Conservation (phyloP, 768 basidiomycete genomes). For the Boletus coccyginus region DNA sequence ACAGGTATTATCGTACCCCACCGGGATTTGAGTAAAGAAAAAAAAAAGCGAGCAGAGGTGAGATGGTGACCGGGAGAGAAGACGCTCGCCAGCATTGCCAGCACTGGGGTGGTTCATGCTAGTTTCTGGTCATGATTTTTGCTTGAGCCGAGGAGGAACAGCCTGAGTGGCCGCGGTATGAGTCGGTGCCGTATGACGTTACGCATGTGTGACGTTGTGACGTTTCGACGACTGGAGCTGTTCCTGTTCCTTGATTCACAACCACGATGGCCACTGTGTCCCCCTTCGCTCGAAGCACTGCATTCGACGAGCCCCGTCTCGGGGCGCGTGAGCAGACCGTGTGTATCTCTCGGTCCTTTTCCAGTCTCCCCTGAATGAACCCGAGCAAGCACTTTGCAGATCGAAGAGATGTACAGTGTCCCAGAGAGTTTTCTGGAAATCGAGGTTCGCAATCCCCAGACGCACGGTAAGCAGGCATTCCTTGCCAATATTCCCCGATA, state of each 20-base stretch:
- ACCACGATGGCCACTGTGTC: slow-evolving; percentile 40
- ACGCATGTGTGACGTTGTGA: slow-evolving; percentile 23
- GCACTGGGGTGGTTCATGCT: no score
- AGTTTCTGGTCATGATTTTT: no score
- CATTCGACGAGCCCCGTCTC: slow-evolving; percentile 53
- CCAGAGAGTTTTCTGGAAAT: slow-evolving; percentile 98
- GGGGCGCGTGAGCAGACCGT: slow-evolving; percentile 58
- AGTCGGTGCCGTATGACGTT: not conserved
- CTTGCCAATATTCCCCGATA: not conserved
- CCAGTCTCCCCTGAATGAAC: slow-evolving; percentile 27
- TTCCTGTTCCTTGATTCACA: slow-evolving; percentile 17
- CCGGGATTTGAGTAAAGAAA: no score
- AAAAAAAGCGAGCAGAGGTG: no score
- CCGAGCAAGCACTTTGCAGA: slow-evolving; percentile 47
- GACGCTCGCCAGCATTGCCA: no score
- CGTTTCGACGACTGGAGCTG: slow-evolving; percentile 9
- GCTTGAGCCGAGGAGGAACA: no score
- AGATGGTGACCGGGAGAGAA: no score
- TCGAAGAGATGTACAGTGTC: slow-evolving; percentile 98
- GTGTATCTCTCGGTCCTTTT: slow-evolving; percentile 16
- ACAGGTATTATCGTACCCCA: no score
- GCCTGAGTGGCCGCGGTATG: no score
- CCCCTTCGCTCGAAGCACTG: slow-evolving; percentile 60
- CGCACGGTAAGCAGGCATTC: slow-evolving; percentile 62
- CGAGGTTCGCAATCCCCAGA: slow-evolving; percentile 95